Conservation (phyloP, 768 basidiomycete species). For the Lactifluus echinatus region DNA sequence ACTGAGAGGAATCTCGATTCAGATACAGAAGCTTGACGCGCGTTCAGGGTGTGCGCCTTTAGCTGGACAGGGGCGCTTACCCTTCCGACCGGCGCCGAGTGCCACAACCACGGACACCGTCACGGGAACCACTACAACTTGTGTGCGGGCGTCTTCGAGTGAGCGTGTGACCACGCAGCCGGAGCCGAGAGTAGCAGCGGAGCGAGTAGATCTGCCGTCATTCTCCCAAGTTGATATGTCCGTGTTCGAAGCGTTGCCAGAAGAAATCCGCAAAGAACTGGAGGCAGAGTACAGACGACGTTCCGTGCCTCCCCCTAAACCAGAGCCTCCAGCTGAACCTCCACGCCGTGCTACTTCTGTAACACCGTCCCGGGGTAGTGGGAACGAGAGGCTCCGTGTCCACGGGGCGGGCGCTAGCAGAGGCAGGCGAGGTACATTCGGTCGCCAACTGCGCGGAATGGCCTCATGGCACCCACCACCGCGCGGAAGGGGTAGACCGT, state of each 20-base stretch:
- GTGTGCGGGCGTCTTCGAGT: neutral
- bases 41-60: slow-evolving; percentile 28
- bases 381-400: slow-evolving; percentile 2
- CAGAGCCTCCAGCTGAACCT: slow-evolving; percentile 8
- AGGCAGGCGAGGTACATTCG: neutral
- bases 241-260: slow-evolving; percentile 63
- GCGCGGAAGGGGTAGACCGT: slow-evolving; percentile 23
- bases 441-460: neutral
- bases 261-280: slow-evolving; percentile 59
- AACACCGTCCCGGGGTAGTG: neutral
- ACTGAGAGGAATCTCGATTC: slow-evolving; percentile 86
- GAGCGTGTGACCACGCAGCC: neutral
- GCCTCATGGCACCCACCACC: neutral
- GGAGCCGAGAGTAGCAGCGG: neutral
- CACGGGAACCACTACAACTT: neutral
- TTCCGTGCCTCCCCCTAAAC: slow-evolving; percentile 38
- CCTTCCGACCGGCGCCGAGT: slow-evolving; percentile 38
- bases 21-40: slow-evolving; percentile 79
- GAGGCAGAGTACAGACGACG: slow-evolving; percentile 58
- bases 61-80: slow-evolving; percentile 50
- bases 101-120: neutral
- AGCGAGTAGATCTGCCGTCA: slow-evolving; percentile 42
- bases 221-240: slow-evolving; percentile 69
- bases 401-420: slow-evolving; percentile 11
- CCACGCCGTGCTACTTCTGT: slow-evolving; percentile 7